phyloP scores from a whole-genome alignment of 2,329 filamentous ascomycete genomes.

The Monilinia fructigena region DNA sequence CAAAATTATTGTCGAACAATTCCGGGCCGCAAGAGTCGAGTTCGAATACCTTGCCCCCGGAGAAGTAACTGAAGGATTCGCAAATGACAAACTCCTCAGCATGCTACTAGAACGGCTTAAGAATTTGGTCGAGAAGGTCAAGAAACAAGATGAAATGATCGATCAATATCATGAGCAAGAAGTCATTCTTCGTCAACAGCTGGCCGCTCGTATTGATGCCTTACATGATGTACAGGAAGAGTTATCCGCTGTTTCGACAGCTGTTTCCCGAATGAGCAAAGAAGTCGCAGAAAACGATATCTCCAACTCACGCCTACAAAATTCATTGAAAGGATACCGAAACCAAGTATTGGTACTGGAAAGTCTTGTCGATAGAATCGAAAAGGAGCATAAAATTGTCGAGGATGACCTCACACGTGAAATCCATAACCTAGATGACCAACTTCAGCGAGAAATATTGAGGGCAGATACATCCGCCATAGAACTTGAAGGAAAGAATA shows the following conservation, averaged over 20 bases:
- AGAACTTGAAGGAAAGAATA: conserved; percentile 43
- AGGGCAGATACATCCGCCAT: conserved; percentile 35
- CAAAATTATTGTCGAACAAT: conserved; percentile 47
- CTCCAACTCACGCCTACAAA: conserved; percentile 51
- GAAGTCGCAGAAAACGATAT: conserved; percentile 43
- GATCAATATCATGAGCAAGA: conserved; percentile 61
- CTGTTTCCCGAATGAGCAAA: conserved; percentile 26
- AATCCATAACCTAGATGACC: conserved; percentile 33
- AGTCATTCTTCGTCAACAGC: conserved; percentile 55
- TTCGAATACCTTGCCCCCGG: conserved; percentile 62
- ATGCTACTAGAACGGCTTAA: conserved; percentile 53
- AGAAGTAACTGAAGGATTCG: conserved; percentile 52
- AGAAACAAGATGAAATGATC: conserved; percentile 53
- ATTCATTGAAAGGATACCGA: conserved; percentile 53
- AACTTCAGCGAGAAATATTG: conserved; percentile 42
- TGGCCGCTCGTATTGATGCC: conserved; percentile 52
- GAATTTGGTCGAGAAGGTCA: conserved; percentile 47
- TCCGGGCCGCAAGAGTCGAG: conserved; percentile 58
- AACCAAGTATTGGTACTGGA: conserved; percentile 56
- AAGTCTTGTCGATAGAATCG: conserved; percentile 49
- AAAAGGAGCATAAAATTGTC: conserved; percentile 40
- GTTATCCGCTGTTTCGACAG: conserved; percentile 36
- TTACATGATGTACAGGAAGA: conserved; percentile 51
- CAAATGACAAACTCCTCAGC: conserved; percentile 53
- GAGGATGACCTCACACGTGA: conserved; percentile 28